A percentile compares a stretch with the other conserved stretches of the same genome.
Conservation (phyloP, 306 rosid species). For the Rosa chinensis region DNA sequence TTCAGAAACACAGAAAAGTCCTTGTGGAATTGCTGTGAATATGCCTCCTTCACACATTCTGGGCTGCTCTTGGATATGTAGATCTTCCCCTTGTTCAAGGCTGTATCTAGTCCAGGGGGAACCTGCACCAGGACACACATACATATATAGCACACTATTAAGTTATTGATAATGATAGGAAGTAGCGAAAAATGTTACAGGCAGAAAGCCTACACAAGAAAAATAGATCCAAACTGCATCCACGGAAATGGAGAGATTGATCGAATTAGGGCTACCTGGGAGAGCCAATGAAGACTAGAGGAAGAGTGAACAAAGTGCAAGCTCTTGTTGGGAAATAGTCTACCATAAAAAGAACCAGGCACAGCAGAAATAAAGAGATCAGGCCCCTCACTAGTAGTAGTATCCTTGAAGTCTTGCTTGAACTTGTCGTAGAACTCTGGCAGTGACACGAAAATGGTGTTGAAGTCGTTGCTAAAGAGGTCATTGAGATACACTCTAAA, state of each 20-base stretch:
- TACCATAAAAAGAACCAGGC: conserved; percentile 60
- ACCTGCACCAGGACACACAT: conserved; percentile 7
- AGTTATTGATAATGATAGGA: not conserved
- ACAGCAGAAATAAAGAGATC: conserved; percentile 41
- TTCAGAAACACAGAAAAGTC: conserved; percentile 54
- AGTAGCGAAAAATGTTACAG: not conserved
- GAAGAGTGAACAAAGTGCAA: conserved; percentile 71
- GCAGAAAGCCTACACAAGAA: not conserved
- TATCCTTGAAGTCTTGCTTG: conserved; percentile 2
- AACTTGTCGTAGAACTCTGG: conserved; percentile 52
- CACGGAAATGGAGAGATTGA: too few species aligned
- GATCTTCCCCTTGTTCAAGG: conserved; percentile 60
- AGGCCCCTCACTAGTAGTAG: not conserved
- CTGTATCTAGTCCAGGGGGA: conserved; percentile 37
- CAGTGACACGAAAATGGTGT: conserved; percentile 26
- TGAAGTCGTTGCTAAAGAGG: conserved; percentile 54
- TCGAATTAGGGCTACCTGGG: conserved; percentile 29
- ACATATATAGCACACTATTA: too few species aligned
- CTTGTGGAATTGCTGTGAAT: conserved; percentile 43
- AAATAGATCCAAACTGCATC: too few species aligned
- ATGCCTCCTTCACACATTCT: conserved; percentile 49
- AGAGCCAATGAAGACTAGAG: conserved; percentile 81
- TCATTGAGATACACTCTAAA: conserved; percentile 56
- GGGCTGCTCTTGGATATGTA: conserved; percentile 75
- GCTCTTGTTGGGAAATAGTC: conserved; percentile 46